A percentile compares a stretch with the other conserved stretches of the same genome.
phyloP scores from a whole-genome alignment of 345 rosid species.

The Linum lewisii region DNA sequence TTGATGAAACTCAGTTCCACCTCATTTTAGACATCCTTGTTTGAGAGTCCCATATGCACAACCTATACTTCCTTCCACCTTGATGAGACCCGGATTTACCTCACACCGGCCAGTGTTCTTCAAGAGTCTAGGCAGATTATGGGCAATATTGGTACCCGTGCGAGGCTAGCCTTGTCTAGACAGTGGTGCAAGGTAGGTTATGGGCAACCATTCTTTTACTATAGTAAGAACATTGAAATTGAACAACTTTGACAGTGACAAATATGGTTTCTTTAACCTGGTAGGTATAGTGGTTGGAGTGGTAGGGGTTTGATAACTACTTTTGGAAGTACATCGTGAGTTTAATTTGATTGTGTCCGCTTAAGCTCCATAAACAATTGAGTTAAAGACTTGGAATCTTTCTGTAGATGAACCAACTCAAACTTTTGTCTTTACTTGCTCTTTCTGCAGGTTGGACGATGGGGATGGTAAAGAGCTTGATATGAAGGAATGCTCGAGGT shows the following conservation, averaged over 20 bases:
- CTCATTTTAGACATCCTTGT: too few species aligned
- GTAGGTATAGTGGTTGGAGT: not conserved
- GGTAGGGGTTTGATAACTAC: not conserved
- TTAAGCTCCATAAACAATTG: too few species aligned
- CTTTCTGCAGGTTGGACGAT: slow-evolving; percentile 58
- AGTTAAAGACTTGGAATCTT: not conserved
- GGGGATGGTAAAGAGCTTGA: slow-evolving; percentile 80
- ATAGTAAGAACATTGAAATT: slow-evolving; percentile 29
- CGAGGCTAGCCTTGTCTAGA: too few species aligned
- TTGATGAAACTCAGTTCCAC: too few species aligned
- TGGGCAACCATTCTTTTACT: slow-evolving; percentile 87
- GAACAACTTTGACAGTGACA: not conserved
- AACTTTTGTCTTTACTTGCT: not conserved
- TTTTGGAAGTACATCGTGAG: not conserved
- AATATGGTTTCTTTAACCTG: not conserved
- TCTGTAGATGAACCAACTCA: not conserved
- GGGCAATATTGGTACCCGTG: too few species aligned
- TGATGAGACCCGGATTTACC: too few species aligned
- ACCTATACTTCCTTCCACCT: too few species aligned
- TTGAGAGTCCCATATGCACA: too few species aligned
- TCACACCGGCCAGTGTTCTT: too few species aligned
- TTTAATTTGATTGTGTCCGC: not conserved
- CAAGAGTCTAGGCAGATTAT: too few species aligned
- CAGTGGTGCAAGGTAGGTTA: slow-evolving; percentile 64
- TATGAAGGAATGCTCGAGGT: slow-evolving; percentile 51